Base-by-base conservation (phyloP, 768 basidiomycete species). In the Trametes cingulata region DNA sequence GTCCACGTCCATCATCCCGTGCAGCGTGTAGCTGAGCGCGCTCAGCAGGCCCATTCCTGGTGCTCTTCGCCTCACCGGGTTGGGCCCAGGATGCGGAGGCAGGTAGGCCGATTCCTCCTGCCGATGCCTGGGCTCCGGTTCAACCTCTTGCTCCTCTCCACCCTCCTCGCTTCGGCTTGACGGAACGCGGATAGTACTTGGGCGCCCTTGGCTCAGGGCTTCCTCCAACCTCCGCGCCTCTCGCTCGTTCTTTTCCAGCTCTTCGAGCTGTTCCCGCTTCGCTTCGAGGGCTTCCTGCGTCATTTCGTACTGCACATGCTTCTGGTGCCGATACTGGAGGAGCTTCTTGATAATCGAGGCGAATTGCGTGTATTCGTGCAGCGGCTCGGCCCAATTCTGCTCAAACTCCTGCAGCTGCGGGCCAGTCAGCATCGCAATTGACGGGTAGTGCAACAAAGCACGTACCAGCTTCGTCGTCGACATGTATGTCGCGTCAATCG, bases 1-100 rank as follows among this genome's bases (percentile, higher is more conserved):
- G 75, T 99, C 97, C 17, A 91, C 91, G 67, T 99, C 97, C 88
- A 99, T 98, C 87, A 98, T 95, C 5, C 96, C 95, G 66, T 95
- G 94, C 56, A 99, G 73, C 22, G 95, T 95, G 74, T 97, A 95
- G 69, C 90, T 94, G 42, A 99, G 77, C 15, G 97, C 97, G 66
- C 87, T 93, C 36, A 99, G 68, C 22, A 99, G 76, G 19, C 93
- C 95, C 82, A 91, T 91, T 7, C 90, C 91, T 54, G 90, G 88
- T 13, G 86, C 76, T 57, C 83, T 81, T 53, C 81, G 75, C 71
- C 80, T 80, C 35, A 81, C 76, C 53, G 88, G 88, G 67, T 81
- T 90, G 15, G 88, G 86, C 6, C 88, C 90, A n/a, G 89, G 91
- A 69, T 90, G 90, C 6, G 90, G 86, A 25, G 90, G 89, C 15